phyloP scores from a whole-genome alignment of 768 basidiomycete genomes.

The Boletus eberwhitei region DNA sequence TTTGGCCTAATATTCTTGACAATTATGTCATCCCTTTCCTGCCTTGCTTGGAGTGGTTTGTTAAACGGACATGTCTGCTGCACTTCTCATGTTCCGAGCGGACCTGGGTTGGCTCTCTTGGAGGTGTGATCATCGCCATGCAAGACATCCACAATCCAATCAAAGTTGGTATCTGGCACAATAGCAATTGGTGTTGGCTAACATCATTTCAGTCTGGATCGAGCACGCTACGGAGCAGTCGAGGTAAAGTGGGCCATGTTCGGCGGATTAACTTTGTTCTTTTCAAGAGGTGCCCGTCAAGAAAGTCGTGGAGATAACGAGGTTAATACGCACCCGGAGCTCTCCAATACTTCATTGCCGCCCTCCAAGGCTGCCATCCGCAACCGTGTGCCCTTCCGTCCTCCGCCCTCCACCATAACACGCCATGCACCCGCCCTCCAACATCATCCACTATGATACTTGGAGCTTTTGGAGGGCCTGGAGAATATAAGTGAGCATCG shows the following conservation, averaged over 20 bases:
- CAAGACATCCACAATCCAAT: not conserved
- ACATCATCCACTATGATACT: not conserved
- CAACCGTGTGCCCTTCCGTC: not conserved
- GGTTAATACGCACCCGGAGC: not conserved
- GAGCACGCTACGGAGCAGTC: not conserved
- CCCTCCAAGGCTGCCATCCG: not conserved
- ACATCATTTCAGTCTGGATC: not conserved
- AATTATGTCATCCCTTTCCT: too few species aligned
- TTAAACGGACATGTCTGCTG: not conserved
- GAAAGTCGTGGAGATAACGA: not conserved
- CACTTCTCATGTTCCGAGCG: not conserved
- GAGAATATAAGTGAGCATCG: not conserved
- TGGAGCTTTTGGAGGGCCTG: not conserved
- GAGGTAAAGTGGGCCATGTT: too few species aligned
- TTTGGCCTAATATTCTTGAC: too few species aligned
- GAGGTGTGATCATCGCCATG: not conserved
- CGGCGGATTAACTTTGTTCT: too few species aligned
- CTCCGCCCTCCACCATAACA: not conserved
- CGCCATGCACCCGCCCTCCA: not conserved
- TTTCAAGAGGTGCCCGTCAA: not conserved
- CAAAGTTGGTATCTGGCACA: not conserved
- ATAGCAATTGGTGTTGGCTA: not conserved
- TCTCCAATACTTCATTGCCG: not conserved
- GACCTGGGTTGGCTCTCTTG: not conserved
- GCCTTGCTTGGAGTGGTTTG: too few species aligned